Conservation (phyloP, 2,329 filamentous ascomycete species). For the Diaporthe sp. region DNA sequence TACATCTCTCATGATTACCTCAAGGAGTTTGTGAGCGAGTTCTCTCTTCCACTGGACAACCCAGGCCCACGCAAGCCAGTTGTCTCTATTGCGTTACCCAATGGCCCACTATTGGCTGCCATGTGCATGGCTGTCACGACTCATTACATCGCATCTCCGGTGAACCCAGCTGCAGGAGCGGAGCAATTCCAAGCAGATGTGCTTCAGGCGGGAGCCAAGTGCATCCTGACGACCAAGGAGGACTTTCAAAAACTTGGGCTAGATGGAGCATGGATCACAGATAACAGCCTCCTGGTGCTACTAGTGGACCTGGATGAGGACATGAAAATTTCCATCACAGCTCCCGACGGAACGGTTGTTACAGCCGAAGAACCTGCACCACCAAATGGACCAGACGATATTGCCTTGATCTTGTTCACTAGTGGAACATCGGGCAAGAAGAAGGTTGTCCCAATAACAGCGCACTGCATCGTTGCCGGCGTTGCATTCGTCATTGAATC, state of each 20-base stretch:
- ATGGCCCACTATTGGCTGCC: conserved; percentile 43
- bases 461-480: conserved; percentile 64
- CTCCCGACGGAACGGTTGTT: conserved; percentile 2
- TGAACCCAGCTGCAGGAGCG: conserved; percentile 40
- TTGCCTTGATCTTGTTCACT: conserved; percentile 70
- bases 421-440: conserved; percentile 72
- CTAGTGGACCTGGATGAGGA: conserved; percentile 30
- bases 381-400: conserved; percentile 73
- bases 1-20: conserved; percentile 38
- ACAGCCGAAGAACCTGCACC: not conserved
- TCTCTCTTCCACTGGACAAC: conserved; percentile 22
- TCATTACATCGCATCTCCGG: conserved; percentile 43
- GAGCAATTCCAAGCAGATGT: conserved; percentile 44
- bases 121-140: conserved; percentile 43
- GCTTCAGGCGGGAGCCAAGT: conserved; percentile 34
- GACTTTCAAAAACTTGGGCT: conserved; percentile 33
- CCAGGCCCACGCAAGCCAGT: conserved; percentile 34
- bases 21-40: conserved; percentile 24
- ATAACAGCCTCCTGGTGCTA: conserved; percentile 33
- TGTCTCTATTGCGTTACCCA: conserved; percentile 42
- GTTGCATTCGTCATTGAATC: conserved; percentile 67
- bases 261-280: conserved; percentile 11
- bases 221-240: conserved; percentile 38
- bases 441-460: conserved; percentile 68
- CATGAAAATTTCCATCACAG: conserved; percentile 36